Evolutionary conservation across 768 basidiomycete genomes (phyloP).

Genomic region (Sistotremastrum suecicum): DNA sequence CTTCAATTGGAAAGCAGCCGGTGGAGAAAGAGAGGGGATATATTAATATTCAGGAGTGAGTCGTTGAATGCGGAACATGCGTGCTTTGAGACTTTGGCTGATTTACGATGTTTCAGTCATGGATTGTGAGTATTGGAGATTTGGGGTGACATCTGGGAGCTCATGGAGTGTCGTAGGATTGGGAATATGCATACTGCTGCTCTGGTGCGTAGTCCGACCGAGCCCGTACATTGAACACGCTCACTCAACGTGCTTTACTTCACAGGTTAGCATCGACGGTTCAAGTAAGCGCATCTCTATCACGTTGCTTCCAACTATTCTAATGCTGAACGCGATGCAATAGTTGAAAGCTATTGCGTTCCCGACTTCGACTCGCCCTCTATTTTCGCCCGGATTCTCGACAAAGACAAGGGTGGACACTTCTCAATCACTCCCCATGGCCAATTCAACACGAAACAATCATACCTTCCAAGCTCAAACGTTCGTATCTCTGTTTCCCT

Average conservation of each 20-base stretch:
- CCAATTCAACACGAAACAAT: constrained; percentile 64
- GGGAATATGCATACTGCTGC: constrained; percentile 79
- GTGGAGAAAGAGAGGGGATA: too few species aligned
- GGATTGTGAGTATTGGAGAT: too few species aligned
- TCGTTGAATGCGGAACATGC: too few species aligned
- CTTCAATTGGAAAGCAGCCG: too few species aligned
- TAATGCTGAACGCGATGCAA: not conserved
- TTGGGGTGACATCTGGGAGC: too few species aligned
- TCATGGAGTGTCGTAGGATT: constrained; percentile 31
- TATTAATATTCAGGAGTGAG: too few species aligned
- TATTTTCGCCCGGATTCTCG: constrained; percentile 78
- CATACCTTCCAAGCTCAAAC: constrained; percentile 72
- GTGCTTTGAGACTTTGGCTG: too few species aligned
- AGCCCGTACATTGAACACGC: not conserved
- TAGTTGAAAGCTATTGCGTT: constrained; percentile 86
- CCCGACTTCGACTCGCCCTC: constrained; percentile 92
- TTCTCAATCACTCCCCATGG: constrained; percentile 73
- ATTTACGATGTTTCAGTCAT: too few species aligned
- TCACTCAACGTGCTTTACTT: not conserved
- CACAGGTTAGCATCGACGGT: constrained; percentile 61
- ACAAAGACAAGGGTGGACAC: constrained; percentile 87
- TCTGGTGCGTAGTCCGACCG: constrained; percentile 24
- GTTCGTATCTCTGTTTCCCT: constrained; percentile 23
- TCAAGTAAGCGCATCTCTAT: constrained; percentile 38
- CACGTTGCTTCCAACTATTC: not conserved